phyloP scores from a whole-genome alignment of 78 protist genomes.

The Dictyostelium purpureum region DNA sequence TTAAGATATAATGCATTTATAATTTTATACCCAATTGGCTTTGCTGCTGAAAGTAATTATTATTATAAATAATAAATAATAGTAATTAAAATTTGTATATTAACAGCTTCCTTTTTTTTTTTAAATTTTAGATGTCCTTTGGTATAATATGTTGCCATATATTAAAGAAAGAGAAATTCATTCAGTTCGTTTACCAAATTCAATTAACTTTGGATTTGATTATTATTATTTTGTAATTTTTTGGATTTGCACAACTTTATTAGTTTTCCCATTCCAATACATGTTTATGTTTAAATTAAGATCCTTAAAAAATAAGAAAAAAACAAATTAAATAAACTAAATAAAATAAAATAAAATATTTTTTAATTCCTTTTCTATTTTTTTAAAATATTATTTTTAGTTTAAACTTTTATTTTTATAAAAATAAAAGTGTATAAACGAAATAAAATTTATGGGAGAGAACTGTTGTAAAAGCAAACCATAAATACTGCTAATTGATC shows the following conservation, averaged over 20 bases:
- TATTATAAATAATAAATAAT: too few relatives aligned
- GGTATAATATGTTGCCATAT: slow-evolving; percentile 44
- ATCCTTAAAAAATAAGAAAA: too few relatives aligned
- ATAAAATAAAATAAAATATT: too few relatives aligned
- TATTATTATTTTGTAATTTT: slow-evolving; percentile 24
- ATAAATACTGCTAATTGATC: too few relatives aligned
- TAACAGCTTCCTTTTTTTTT: not conserved
- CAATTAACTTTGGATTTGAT: slow-evolving; percentile 22
- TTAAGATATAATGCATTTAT: slow-evolving; percentile 70
- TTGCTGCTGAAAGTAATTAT: slow-evolving; percentile 51
- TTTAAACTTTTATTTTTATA: too few relatives aligned
- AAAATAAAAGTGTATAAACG: too few relatives aligned
- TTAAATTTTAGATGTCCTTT: slow-evolving; percentile 19
- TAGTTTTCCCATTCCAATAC: slow-evolving; percentile 46
- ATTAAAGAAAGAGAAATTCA: slow-evolving; percentile 7
- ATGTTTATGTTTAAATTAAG: slow-evolving; percentile 49
- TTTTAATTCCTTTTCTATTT: too few relatives aligned
- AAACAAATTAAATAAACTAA: too few relatives aligned
- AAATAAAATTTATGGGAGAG: too few relatives aligned
- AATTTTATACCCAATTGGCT: slow-evolving; percentile 53
- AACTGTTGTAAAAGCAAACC: too few relatives aligned
- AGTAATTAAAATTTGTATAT: not conserved
- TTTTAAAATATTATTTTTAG: too few relatives aligned
- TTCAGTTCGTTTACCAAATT: slow-evolving; percentile 21
- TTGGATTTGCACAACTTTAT: slow-evolving; percentile 1